Conservation (phyloP, 768 basidiomycete species). For the Cubamyces lactineus region DNA sequence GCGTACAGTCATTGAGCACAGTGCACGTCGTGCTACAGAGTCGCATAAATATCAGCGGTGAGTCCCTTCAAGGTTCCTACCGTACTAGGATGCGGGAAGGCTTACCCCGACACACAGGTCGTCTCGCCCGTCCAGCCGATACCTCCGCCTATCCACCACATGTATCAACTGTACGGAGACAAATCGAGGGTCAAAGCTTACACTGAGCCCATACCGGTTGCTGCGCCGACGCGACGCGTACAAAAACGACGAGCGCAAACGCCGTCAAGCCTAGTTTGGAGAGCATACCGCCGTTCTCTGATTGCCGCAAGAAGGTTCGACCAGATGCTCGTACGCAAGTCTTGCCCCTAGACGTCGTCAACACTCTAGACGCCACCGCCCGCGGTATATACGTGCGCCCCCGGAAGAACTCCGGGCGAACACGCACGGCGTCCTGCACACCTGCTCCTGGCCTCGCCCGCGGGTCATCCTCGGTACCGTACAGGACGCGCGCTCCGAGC, state of each 20-base stretch:
- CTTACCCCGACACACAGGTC: slow-evolving; percentile 19
- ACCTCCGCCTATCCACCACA: slow-evolving; percentile 10
- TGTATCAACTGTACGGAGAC: not conserved
- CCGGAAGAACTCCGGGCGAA: slow-evolving; percentile 4
- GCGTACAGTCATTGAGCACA: slow-evolving; percentile 16
- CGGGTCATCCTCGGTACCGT: slow-evolving; percentile 4
- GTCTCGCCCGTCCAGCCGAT: slow-evolving; percentile 23
- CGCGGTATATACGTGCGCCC: not conserved
- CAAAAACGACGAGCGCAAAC: slow-evolving; percentile 17
- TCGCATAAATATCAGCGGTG: not conserved
- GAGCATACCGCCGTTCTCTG: slow-evolving; percentile 10
- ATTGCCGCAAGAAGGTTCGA: not conserved
- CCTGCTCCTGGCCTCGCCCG: not conserved
- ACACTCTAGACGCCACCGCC: no score
- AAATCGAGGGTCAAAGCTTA: not conserved
- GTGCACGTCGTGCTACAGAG: slow-evolving; percentile 8
- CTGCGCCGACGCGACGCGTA: slow-evolving; percentile 22
- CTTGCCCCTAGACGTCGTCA: not conserved
- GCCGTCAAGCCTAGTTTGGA: slow-evolving; percentile 14
- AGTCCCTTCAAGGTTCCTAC: not conserved
- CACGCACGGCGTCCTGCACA: no score
- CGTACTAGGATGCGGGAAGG: not conserved
- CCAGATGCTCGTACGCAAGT: not conserved
- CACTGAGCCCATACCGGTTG: slow-evolving; percentile 27
- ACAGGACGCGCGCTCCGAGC: not conserved